Evolutionary conservation across 208 protist genomes (phyloP).

Genomic region (Willaertia magna): DNA sequence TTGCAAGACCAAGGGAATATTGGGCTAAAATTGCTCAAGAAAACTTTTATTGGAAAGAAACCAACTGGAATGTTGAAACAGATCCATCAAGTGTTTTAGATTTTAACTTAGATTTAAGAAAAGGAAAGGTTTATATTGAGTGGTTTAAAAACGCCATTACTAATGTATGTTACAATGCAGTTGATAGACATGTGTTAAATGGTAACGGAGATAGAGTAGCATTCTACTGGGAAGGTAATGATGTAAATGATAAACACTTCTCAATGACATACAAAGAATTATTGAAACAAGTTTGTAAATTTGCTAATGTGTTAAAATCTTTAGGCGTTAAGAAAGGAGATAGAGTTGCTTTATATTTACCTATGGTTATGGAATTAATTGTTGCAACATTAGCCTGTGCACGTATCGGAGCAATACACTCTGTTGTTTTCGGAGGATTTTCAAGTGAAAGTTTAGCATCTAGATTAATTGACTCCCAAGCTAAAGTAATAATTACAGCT

Average conservation of each 20-base stretch:
- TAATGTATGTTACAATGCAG: constrained; percentile 68
- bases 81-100: constrained; percentile 46
- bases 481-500: constrained; percentile 57
- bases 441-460: constrained; percentile 42
- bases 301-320: constrained; percentile 70
- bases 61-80: constrained; percentile 48
- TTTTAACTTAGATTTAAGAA: constrained; percentile 58
- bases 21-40: constrained; percentile 35
- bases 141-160: constrained; percentile 63
- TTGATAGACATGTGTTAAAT: constrained; percentile 58
- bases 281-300: constrained; percentile 51
- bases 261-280: constrained; percentile 67
- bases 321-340: constrained; percentile 73
- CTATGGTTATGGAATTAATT: constrained; percentile 76
- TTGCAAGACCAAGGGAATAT: constrained; percentile 46
- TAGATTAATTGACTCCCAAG: constrained; percentile 44
- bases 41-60: constrained; percentile 20
- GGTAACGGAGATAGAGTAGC: constrained; percentile 52
- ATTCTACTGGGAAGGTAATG: constrained; percentile 70
- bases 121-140: constrained; percentile 45
- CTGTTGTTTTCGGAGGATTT: constrained; percentile 67
- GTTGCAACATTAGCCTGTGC: constrained; percentile 90
- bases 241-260: constrained; percentile 29
- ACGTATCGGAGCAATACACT: constrained; percentile 80
- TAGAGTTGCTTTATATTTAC: constrained; percentile 85